Percentiles rank a stretch among this genome's conserved stretches.
phyloP scores from a whole-genome alignment of 2,329 filamentous ascomycete genomes.

The Neurospora sp. region DNA sequence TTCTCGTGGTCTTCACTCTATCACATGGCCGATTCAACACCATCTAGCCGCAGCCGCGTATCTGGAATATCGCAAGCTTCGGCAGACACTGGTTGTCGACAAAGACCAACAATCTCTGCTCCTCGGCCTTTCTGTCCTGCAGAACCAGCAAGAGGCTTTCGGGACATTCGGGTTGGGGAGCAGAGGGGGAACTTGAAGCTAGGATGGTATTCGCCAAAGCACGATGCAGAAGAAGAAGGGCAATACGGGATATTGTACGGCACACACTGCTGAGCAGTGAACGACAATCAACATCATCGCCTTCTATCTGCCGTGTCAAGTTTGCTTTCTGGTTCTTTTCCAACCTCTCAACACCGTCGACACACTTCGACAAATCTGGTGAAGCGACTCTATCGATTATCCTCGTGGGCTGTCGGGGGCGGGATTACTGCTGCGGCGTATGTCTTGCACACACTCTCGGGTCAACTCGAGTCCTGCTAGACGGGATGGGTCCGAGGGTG shows the following conservation, averaged over 20 bases:
- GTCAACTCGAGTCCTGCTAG: slow-evolving; percentile 8
- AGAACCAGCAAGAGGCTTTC: background rate
- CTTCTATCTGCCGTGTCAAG: slow-evolving; percentile 7
- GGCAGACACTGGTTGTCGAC: slow-evolving; percentile 37
- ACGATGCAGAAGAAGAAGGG: background rate
- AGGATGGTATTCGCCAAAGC: background rate
- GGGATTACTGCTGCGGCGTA: slow-evolving; percentile 20
- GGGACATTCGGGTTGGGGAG: background rate
- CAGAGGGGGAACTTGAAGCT: slow-evolving; percentile 6
- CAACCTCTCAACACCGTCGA: slow-evolving; percentile 7
- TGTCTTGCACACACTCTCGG: background rate
- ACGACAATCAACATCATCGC: background rate
- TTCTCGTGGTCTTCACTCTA: slow-evolving; percentile 3
- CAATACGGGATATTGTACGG: background rate
- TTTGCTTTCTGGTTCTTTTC: slow-evolving; percentile 11
- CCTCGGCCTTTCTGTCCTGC: slow-evolving; percentile 1
- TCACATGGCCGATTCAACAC: slow-evolving; percentile 21
- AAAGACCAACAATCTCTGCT: slow-evolving; percentile 22
- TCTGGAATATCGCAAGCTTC: slow-evolving; percentile 29
- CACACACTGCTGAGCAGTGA: background rate
- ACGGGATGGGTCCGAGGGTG: slow-evolving; percentile 4
- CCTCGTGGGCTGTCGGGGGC: slow-evolving; percentile 6
- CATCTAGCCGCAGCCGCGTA: slow-evolving; percentile 28
- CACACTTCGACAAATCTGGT: slow-evolving; percentile 12
- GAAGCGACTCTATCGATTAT: background rate